Conservation (phyloP, 768 basidiomycete genomes). For the Boletales sp. region DNA sequence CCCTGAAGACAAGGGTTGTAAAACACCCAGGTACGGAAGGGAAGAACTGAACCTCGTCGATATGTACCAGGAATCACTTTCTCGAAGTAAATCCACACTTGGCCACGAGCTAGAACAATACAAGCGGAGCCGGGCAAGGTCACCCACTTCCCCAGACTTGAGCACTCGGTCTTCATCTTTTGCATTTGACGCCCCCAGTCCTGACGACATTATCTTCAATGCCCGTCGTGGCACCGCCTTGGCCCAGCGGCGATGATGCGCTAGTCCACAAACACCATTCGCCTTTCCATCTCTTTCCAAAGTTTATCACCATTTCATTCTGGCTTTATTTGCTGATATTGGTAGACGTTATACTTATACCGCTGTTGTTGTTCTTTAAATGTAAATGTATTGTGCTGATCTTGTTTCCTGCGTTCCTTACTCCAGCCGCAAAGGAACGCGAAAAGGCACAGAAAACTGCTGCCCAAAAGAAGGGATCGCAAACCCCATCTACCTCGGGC, state of each 20-base stretch:
- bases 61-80: slow-evolving; percentile 25
- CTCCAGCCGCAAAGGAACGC: slow-evolving; percentile 72
- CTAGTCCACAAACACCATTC: slow-evolving; percentile 1
- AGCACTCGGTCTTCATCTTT: slow-evolving; percentile 41
- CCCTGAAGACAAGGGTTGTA: slow-evolving; percentile 33
- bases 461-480: slow-evolving; percentile 41
- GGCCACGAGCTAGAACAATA: slow-evolving; percentile 9
- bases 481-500: slow-evolving; percentile 36
- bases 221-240: slow-evolving; percentile 76
- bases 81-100: slow-evolving; percentile 30
- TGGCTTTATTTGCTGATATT: slow-evolving; percentile 15
- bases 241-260: slow-evolving; percentile 33
- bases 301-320: slow-evolving; percentile 16
- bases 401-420: slow-evolving; percentile 31
- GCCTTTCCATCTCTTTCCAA: slow-evolving; percentile 1
- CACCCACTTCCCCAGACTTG: slow-evolving; percentile 32
- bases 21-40: slow-evolving; percentile 30
- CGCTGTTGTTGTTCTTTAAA: slow-evolving; percentile 28
- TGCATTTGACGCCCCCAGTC: slow-evolving; percentile 81
- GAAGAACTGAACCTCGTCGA: slow-evolving; percentile 28
- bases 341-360: slow-evolving; percentile 27
- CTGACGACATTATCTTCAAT: slow-evolving; percentile 83
- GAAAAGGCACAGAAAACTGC: slow-evolving; percentile 65
- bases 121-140: slow-evolving; percentile 7
- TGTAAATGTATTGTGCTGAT: slow-evolving; percentile 37